A percentile compares a stretch with the other conserved stretches of the same genome.
Evolutionary conservation across 345 rosid genomes (phyloP).

Genomic region (Mallotus nudiflorus): DNA sequence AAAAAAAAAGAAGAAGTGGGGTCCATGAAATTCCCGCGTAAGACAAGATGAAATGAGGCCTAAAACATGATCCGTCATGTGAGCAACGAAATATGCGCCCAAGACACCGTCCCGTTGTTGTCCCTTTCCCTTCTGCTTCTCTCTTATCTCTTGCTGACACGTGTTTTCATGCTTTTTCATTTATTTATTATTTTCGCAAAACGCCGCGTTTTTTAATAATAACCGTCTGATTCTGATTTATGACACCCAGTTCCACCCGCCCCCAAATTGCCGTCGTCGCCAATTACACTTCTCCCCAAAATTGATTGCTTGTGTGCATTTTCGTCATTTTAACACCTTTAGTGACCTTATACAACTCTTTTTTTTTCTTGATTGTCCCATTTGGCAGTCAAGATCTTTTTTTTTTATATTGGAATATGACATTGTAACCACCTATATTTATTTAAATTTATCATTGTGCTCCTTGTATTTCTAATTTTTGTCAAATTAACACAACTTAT

Average conservation of each 20-base stretch:
- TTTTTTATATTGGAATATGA: too few relatives aligned
- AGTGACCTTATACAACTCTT: too few relatives aligned
- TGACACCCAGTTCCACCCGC: neutral
- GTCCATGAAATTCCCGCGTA: constrained; percentile 1
- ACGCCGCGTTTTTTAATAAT: neutral
- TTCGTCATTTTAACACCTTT: too few relatives aligned
- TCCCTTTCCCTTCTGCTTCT: constrained; percentile 5
- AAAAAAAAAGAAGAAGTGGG: neutral
- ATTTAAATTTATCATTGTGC: too few relatives aligned
- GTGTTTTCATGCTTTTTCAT: neutral
- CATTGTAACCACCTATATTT: too few relatives aligned
- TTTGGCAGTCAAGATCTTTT: too few relatives aligned
- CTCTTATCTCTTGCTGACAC: neutral
- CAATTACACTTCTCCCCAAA: neutral
- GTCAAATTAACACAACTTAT: too few relatives aligned
- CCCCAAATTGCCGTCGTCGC: too few relatives aligned
- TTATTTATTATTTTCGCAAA: neutral
- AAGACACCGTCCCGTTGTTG: constrained; percentile 23
- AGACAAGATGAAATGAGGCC: neutral
- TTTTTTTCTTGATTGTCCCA: too few relatives aligned
- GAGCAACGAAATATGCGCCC: constrained; percentile 27
- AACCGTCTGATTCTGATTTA: neutral
- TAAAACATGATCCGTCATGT: constrained; percentile 21
- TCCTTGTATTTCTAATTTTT: too few relatives aligned
- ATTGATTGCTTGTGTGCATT: too few relatives aligned